A percentile compares a stretch with the other conserved stretches of the same genome.
Conservation (phyloP, 768 basidiomycete species). For the Tylopilus plumbeoviolaceoides region DNA sequence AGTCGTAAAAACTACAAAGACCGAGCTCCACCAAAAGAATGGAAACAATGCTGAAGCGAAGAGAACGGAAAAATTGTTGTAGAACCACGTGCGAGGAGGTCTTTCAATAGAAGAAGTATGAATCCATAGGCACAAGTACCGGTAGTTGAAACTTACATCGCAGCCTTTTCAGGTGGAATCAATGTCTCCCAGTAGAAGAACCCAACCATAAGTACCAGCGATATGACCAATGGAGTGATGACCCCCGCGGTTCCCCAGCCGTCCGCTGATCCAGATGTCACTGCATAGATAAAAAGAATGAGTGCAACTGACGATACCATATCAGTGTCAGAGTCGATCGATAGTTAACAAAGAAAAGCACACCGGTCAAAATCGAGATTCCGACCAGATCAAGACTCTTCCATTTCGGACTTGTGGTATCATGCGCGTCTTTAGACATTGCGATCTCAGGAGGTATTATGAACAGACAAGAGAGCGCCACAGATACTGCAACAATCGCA, state of each 20-base stretch:
- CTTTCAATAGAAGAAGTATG: slow-evolving; percentile 13
- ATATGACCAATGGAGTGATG: slow-evolving; percentile 43
- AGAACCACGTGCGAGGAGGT: slow-evolving; percentile 42
- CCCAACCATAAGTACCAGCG: slow-evolving; percentile 33
- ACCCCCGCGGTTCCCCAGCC: slow-evolving; percentile 48
- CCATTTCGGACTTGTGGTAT: slow-evolving; percentile 17
- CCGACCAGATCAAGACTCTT: slow-evolving; percentile 37
- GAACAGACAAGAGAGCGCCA: slow-evolving; percentile 30
- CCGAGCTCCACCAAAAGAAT: slow-evolving; percentile 39
- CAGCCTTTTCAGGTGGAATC: slow-evolving; percentile 38
- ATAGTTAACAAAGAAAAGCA: background rate
- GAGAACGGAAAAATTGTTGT: slow-evolving; percentile 39
- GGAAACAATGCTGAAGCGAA: slow-evolving; percentile 36
- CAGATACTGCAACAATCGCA: slow-evolving; percentile 35
- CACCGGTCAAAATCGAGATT: slow-evolving; percentile 36
- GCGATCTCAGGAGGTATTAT: slow-evolving; percentile 31
- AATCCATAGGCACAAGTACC: background rate
- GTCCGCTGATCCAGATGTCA: slow-evolving; percentile 43
- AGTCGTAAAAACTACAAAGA: slow-evolving; percentile 34
- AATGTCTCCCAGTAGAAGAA: slow-evolving; percentile 53
- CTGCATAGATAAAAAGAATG: slow-evolving; percentile 39
- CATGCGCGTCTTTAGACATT: background rate
- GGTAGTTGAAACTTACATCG: slow-evolving; percentile 32
- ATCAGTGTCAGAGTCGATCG: too few relatives aligned
- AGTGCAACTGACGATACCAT: slow-evolving; percentile 27